Conservation (phyloP, 106 monocot species). For the Dioscorea zingiberensis region DNA sequence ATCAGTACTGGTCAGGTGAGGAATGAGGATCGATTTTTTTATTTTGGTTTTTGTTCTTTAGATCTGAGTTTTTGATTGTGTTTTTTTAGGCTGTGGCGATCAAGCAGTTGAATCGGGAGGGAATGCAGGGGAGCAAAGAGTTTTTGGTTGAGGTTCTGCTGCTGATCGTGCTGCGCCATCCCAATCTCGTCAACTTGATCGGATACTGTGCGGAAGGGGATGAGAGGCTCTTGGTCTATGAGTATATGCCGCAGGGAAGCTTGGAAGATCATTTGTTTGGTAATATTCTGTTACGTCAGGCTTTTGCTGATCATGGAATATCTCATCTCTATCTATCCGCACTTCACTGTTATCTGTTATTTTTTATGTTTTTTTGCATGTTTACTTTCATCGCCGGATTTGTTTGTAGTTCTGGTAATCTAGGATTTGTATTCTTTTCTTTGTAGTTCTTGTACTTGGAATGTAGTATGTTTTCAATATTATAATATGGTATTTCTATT, state of each 20-base stretch:
- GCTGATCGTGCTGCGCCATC: conserved; percentile 56
- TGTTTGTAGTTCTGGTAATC: no score
- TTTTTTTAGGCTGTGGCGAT: conserved; percentile 60
- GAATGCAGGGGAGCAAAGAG: conserved; percentile 72
- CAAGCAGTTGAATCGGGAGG: conserved; percentile 70
- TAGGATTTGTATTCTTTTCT: no score
- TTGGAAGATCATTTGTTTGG: conserved; percentile 81
- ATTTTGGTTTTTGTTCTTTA: not conserved
- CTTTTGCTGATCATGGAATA: not conserved
- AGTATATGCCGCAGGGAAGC: conserved; percentile 88
- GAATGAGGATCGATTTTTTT: not conserved
- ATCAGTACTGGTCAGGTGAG: conserved; percentile 38
- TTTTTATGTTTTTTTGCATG: not conserved
- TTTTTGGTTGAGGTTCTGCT: conserved; percentile 80
- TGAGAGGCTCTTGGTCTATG: conserved; percentile 71
- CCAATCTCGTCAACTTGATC: conserved; percentile 61
- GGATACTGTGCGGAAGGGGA: conserved; percentile 84
- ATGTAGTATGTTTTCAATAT: no score
- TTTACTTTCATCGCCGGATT: not conserved
- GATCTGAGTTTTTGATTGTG: not conserved
- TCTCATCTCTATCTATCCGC: not conserved
- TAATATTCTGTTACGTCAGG: conserved; percentile 8
- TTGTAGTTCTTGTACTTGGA: no score
- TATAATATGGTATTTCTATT: no score
- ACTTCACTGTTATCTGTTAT: no score